These are phyloP conservation scores for Endocalyx cinctus DNA, from an alignment of 2,329 filamentous ascomycete species.

Conservation along the genomic window DNA sequence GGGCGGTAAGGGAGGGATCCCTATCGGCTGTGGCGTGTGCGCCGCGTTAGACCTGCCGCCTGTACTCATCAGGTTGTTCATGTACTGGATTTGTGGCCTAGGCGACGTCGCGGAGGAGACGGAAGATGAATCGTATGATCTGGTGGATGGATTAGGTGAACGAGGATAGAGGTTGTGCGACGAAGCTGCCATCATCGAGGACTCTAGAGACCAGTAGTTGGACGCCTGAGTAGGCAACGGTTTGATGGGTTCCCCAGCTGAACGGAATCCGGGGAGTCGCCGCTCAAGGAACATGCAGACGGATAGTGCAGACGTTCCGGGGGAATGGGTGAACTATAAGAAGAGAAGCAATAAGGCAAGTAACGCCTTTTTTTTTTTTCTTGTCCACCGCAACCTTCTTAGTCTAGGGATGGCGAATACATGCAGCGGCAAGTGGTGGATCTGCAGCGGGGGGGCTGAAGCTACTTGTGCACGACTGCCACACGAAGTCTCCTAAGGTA, in stretches of 20 bases:
- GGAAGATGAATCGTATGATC: constrained; percentile 61
- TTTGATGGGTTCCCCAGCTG: constrained; percentile 34
- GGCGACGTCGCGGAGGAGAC: constrained; percentile 60
- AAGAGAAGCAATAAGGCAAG: constrained; percentile 8
- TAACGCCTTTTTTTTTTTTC: constrained; percentile 19
- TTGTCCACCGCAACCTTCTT: constrained; percentile 16
- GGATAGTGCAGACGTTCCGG: constrained; percentile 19
- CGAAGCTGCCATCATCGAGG: constrained; percentile 47
- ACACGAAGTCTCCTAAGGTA: constrained; percentile 17
- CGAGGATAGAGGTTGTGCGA: constrained; percentile 55
- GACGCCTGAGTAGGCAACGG: constrained; percentile 29
- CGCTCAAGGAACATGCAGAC: constrained; percentile 38
- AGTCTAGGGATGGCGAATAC: constrained; percentile 21
- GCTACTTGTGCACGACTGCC: constrained; percentile 21
- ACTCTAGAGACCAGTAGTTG: constrained; percentile 27
- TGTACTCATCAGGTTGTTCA: constrained; percentile 48
- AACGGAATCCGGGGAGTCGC: constrained; percentile 31
- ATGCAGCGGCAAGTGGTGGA: constrained; percentile 17
- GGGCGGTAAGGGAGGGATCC: constrained; percentile 47
- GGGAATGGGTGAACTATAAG: constrained; percentile 17
- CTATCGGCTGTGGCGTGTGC: constrained; percentile 48
- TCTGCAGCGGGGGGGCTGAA: constrained; percentile 17
- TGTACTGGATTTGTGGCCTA: constrained; percentile 47
- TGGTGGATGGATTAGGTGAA: constrained; percentile 57
- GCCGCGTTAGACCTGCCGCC: constrained; percentile 45